These are phyloP conservation scores for Chrysochromulina tobinii DNA, from an alignment of 78 protist genomes.

Conservation along the genomic window DNA sequence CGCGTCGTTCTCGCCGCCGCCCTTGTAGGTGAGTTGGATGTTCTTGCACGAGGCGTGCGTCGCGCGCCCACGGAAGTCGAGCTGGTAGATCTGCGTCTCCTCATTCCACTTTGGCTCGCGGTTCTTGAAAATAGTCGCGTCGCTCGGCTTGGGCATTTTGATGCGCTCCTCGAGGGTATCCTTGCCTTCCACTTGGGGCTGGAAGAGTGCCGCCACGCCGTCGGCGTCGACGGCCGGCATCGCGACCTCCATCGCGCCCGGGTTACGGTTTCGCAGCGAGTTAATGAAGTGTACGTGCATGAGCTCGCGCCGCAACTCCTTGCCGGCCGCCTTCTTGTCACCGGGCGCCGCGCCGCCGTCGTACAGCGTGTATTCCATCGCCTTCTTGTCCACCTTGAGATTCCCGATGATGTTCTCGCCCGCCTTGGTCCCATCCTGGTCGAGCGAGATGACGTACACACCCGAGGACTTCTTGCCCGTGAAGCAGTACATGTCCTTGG, in stretches of 20 bases:
- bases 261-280: slow-evolving; percentile 11
- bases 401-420: neutral
- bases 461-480: neutral
- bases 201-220: neutral
- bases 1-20: neutral
- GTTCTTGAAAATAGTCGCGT: neutral
- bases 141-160: neutral
- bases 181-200: neutral
- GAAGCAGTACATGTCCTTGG: neutral
- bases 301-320: neutral
- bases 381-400: neutral
- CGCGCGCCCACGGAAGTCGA: slow-evolving; percentile 20
- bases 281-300: neutral
- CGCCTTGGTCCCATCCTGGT: neutral
- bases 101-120: neutral
- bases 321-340: neutral
- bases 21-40: neutral
- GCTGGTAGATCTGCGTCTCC: neutral
- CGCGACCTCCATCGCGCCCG: neutral
- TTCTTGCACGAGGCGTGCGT: slow-evolving; percentile 3
- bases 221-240: neutral
- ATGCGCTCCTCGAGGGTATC: neutral
- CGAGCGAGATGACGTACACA: neutral
- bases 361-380: neutral
- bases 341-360: neutral